Percentiles rank a stretch among this genome's conserved stretches.
These are phyloP conservation scores for Nemophila menziesii DNA, from an alignment of 257 asterid species.

Conservation along the genomic window DNA sequence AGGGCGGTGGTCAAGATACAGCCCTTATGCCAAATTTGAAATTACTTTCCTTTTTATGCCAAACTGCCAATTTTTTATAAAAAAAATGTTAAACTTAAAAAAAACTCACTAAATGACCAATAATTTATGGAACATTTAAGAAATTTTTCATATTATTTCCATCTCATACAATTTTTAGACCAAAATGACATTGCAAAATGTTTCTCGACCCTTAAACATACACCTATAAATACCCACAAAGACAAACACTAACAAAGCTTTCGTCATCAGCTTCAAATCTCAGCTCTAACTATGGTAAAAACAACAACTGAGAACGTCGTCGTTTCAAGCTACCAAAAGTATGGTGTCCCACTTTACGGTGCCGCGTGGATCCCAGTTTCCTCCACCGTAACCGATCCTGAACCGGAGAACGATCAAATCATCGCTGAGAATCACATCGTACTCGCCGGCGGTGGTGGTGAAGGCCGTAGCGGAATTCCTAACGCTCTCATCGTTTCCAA, in stretches of 20 bases:
- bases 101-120: too few relatives aligned
- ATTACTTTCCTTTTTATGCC: too few relatives aligned
- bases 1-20: too few relatives aligned
- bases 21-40: too few relatives aligned
- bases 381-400: conserved; percentile 10
- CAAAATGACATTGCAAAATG: too few relatives aligned
- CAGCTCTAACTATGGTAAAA: background rate
- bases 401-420: conserved; percentile 16
- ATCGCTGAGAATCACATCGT: conserved; percentile 29
- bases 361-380: conserved; percentile 71
- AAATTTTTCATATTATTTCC: too few relatives aligned
- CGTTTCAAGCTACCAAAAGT: conserved; percentile 34
- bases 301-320: conserved; percentile 4
- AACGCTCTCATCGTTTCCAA: conserved; percentile 60
- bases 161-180: too few relatives aligned
- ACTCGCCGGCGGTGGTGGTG: conserved; percentile 95
- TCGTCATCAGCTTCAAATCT: background rate
- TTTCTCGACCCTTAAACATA: too few relatives aligned
- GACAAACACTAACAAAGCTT: background rate
- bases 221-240: background rate
- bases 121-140: too few relatives aligned
- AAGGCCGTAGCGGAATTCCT: conserved; percentile 78
- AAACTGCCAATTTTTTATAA: too few relatives aligned
- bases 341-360: conserved; percentile 84
- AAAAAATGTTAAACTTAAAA: too few relatives aligned